A percentile compares a stretch with the other conserved stretches of the same genome.
Conservation (phyloP, 768 basidiomycete species). For the Suillus americanus region DNA sequence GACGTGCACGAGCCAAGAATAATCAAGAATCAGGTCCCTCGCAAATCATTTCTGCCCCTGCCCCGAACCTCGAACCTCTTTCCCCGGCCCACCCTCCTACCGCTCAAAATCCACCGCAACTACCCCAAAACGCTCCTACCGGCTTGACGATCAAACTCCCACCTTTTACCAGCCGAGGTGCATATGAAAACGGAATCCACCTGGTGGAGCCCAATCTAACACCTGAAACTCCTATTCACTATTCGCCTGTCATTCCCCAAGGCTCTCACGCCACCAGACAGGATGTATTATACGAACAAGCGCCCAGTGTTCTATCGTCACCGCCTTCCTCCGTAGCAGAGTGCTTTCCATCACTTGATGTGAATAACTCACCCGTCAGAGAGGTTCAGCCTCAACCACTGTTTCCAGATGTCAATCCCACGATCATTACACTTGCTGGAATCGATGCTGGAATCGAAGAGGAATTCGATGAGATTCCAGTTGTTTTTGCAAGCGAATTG, state of each 20-base stretch:
- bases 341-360: background rate
- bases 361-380: background rate
- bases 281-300: background rate
- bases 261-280: background rate
- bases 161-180: background rate
- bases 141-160: background rate
- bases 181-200: background rate
- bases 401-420: background rate
- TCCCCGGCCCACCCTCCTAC: background rate
- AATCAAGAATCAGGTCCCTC: background rate
- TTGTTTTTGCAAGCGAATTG: constrained; percentile 3
- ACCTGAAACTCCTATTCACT: background rate
- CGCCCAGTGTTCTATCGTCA: background rate
- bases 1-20: background rate
- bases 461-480: constrained; percentile 2
- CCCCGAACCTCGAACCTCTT: background rate
- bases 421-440: background rate
- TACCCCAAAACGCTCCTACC: background rate
- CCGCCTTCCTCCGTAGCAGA: background rate
- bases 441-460: background rate
- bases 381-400: background rate
- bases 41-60: background rate
- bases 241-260: background rate
- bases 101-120: background rate
- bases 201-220: background rate